Conservation (phyloP, 2,329 filamentous ascomycete genomes). For the Hypoxylon sp. region DNA sequence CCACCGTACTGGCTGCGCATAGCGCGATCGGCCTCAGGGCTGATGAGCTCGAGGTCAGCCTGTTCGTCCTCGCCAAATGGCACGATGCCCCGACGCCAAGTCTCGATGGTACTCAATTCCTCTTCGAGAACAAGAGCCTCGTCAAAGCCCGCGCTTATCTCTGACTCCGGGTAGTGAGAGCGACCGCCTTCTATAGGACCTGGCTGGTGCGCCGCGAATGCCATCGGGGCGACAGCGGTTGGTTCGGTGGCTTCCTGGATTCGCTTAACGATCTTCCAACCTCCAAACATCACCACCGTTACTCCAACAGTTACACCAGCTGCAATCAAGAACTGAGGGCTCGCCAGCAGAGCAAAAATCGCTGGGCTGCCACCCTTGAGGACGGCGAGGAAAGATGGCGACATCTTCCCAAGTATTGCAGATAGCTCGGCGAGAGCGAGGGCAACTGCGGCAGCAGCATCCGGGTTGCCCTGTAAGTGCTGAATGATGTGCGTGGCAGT, state of each 20-base stretch:
- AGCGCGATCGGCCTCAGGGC: conserved; percentile 67
- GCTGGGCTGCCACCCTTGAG: conserved; percentile 87
- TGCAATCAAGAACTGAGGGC: conserved; percentile 94
- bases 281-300: conserved; percentile 95
- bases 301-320: conserved; percentile 90
- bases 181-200: conserved; percentile 18
- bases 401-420: conserved; percentile 84
- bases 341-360: conserved; percentile 87
- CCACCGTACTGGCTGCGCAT: conserved; percentile 59
- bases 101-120: conserved; percentile 71
- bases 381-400: conserved; percentile 80
- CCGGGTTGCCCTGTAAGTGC: conserved; percentile 81
- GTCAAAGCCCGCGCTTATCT: conserved; percentile 59
- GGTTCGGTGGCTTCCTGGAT: conserved; percentile 66
- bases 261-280: conserved; percentile 96
- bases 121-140: conserved; percentile 72
- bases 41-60: conserved; percentile 71
- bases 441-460: conserved; percentile 93
- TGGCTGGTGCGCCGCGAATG: conserved; percentile 49
- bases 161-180: conserved; percentile 47
- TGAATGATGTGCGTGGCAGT: conserved; percentile 86
- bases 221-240: conserved; percentile 50
- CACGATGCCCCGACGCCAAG: conserved; percentile 70
- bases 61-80: conserved; percentile 63
- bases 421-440: conserved; percentile 93